Base-by-base conservation (phyloP, 208 protist species). In the Leishmania aethiopica region DNA sequence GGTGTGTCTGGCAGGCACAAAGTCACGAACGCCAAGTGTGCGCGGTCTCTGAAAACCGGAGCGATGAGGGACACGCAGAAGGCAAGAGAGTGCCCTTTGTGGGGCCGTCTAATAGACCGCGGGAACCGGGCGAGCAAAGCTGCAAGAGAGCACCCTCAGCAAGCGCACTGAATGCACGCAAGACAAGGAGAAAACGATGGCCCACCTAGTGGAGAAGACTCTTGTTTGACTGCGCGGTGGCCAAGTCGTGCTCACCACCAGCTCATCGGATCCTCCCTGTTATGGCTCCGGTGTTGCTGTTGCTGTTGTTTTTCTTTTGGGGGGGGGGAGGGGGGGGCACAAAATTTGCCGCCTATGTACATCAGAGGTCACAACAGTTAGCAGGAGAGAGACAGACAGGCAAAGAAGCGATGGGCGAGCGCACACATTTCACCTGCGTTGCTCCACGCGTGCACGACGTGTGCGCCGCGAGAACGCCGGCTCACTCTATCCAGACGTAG, bases 401-500 rank as follows among this genome's bases (percentile, higher is more conserved):
- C n/a, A 37, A 42, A 28, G 35, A n/a, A 42, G 25, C 2, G 51
- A 25, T 49, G 45, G 35, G 25, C 35, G 25, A 57, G 55, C 37
- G 55, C 40, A 47, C 70, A 13, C 45, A 35, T 22, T 28, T 74
- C 45, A 25, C 40, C 7, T 57, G 28, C 11, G 13, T 6, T 53
- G 35, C 10, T 51, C 19, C 19, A 51, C 28, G 32, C n/a, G 49
- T 15, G 2, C 45, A 62, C 15, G 40, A 75, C 45, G 47, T 25
- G 45, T 25, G 71, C 40, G 6, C n/a, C 6, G 2, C 35, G 51
- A 62, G 22, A 60, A 19, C 22, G 69, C 32, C 25, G 40, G 15
- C 10, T 71, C 45, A 81, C 10, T 40, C 82, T 22, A 85, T 85
- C 76, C 77, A 81, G 17, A 85, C 6, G 69, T 82, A 85, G 47